Evolutionary conservation across 1,284 basidiomycete genomes (phyloP).

Genomic region (Leccinum holopus): DNA sequence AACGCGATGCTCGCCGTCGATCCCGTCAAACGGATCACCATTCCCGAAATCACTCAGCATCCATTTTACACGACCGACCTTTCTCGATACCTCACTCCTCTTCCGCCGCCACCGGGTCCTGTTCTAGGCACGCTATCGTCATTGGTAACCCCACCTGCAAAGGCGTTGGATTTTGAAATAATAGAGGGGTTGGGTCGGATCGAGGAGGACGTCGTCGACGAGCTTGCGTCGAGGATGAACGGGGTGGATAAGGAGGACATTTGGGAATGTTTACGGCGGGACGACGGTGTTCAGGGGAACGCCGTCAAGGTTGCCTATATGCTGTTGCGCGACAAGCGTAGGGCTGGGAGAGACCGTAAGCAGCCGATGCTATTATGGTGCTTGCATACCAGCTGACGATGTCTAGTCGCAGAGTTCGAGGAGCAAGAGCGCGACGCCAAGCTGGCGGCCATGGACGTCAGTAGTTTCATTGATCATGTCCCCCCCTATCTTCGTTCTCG

Average conservation of each 20-base stretch:
- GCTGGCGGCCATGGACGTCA: conserved; percentile 74
- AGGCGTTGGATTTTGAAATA: conserved; percentile 68
- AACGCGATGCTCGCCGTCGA: conserved; percentile 88
- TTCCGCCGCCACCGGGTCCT: conserved; percentile 79
- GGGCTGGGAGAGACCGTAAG: conserved; percentile 80
- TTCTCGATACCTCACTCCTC: conserved; percentile 82
- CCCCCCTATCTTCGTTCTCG: not conserved
- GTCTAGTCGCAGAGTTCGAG: conserved; percentile 68
- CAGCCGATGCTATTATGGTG: conserved; percentile 6
- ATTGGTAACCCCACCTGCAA: conserved; percentile 59
- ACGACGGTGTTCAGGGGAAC: conserved; percentile 84
- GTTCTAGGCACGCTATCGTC: conserved; percentile 70
- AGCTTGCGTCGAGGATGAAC: conserved; percentile 72
- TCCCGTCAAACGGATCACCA: conserved; percentile 89
- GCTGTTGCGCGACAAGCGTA: conserved; percentile 85
- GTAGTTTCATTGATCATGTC: conserved; percentile 27
- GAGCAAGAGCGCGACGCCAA: conserved; percentile 81
- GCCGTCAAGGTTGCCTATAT: conserved; percentile 97
- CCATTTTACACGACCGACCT: conserved; percentile 87
- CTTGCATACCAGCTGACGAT: conserved; percentile 18
- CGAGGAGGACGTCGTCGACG: conserved; percentile 86
- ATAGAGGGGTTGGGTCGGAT: conserved; percentile 85
- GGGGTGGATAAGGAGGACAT: conserved; percentile 83
- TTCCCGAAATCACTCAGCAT: conserved; percentile 85
- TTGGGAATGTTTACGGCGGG: conserved; percentile 78